phyloP scores from a whole-genome alignment of 805 yeast genomes.

The Sugiyamaella lignohabitans region DNA sequence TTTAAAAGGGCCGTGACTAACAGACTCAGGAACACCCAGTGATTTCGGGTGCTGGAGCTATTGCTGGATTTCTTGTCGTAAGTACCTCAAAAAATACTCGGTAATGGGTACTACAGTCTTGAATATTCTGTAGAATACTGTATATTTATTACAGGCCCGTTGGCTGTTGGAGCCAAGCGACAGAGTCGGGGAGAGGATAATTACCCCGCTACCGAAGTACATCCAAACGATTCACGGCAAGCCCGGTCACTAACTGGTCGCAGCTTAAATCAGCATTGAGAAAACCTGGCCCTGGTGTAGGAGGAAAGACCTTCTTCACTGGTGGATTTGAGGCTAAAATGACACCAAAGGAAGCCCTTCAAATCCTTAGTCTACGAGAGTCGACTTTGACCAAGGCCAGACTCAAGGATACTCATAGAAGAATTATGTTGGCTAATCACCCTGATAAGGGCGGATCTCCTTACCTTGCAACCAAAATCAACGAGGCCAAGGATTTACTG shows the following conservation, averaged over 20 bases:
- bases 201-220: too few relatives aligned
- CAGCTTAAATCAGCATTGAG: conserved; percentile 23
- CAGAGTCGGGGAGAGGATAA: too few relatives aligned
- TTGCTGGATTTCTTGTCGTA: conserved; percentile 39
- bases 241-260: not conserved
- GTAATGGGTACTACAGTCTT: too few relatives aligned
- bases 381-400: conserved; percentile 33
- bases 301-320: conserved; percentile 62
- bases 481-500: conserved; percentile 75
- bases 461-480: conserved; percentile 73
- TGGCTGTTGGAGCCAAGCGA: not conserved
- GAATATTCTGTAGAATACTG: too few relatives aligned
- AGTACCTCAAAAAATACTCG: too few relatives aligned
- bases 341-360: conserved; percentile 83
- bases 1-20: not conserved
- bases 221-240: not conserved
- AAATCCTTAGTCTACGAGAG: conserved; percentile 59
- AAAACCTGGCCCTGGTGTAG: conserved; percentile 51
- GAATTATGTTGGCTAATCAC: conserved; percentile 73
- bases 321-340: conserved; percentile 93
- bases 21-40: conserved; percentile 56
- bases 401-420: conserved; percentile 65
- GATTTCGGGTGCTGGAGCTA: conserved; percentile 61
- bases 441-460: conserved; percentile 89
- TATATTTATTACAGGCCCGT: too few relatives aligned